phyloP scores from a whole-genome alignment of 1,284 basidiomycete genomes.

The Fomitopsis schrenkii region DNA sequence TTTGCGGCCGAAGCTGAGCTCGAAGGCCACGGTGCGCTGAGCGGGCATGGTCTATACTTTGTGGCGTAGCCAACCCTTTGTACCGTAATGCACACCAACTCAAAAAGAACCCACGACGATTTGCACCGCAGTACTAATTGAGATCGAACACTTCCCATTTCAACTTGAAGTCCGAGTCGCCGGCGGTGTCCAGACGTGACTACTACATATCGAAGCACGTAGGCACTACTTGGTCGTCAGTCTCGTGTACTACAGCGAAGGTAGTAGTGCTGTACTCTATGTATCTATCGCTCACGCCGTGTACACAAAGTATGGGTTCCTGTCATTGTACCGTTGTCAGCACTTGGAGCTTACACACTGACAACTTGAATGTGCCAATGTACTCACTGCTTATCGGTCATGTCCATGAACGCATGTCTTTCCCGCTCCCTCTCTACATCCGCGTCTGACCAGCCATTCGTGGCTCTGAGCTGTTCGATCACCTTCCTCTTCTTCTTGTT shows the following conservation, averaged over 20 bases:
- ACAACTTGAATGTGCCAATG: background rate
- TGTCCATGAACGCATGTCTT: conserved; percentile 55
- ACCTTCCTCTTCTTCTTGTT: conserved; percentile 45
- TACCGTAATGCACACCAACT: no score
- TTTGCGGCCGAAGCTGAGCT: no score
- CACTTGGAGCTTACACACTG: background rate
- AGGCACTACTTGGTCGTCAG: background rate
- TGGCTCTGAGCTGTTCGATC: conserved; percentile 41
- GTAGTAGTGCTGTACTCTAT: background rate
- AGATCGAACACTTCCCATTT: no score
- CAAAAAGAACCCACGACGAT: no score
- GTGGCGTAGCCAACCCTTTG: no score
- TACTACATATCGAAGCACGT: no score
- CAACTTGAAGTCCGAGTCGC: no score
- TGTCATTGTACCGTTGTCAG: conserved; percentile 4
- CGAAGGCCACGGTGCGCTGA: no score
- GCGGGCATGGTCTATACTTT: no score
- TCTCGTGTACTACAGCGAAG: background rate
- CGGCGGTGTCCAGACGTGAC: no score
- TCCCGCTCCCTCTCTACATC: conserved; percentile 55
- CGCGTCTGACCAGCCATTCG: conserved; percentile 51
- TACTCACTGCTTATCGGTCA: conserved; percentile 46
- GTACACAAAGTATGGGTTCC: conserved; percentile 43
- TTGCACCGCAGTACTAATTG: no score
- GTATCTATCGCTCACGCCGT: conserved; percentile 28